Evolutionary conservation across 495 filamentous ascomycete species (phyloP).

Genomic region (Lophiostoma macrostomum): DNA sequence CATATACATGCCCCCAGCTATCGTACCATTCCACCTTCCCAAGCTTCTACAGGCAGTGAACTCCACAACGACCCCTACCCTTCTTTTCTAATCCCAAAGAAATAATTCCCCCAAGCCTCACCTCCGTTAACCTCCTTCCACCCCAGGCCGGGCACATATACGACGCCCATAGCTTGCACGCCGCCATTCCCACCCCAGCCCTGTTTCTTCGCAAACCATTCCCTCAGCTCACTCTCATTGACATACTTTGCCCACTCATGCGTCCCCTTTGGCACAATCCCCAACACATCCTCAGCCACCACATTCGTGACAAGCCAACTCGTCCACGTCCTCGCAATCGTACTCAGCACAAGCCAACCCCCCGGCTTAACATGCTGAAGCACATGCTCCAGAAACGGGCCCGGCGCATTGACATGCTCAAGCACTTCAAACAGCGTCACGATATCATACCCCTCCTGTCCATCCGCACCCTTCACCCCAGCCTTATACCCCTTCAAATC

Average conservation of each 20-base stretch:
- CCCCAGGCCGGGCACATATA: conserved; percentile 86
- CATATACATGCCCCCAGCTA: conserved; percentile 1
- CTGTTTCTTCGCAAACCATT: conserved; percentile 51
- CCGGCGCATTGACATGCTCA: conserved; percentile 77
- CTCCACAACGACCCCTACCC: background rate
- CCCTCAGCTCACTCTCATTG: conserved; percentile 74
- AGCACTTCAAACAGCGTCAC: conserved; percentile 91
- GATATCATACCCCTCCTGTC: conserved; percentile 59
- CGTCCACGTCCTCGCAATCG: conserved; percentile 81
- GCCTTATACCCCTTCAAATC: no score
- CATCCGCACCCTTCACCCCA: no score
- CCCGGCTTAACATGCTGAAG: conserved; percentile 77
- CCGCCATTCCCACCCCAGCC: conserved; percentile 49
- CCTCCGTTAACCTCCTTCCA: conserved; percentile 82
- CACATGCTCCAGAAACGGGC: conserved; percentile 64
- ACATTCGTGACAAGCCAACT: conserved; percentile 90
- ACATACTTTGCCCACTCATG: conserved; percentile 97
- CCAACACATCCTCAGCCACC: conserved; percentile 81
- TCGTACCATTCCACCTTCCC: background rate
- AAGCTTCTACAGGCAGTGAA: no score
- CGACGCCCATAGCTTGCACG: conserved; percentile 68
- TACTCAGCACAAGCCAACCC: conserved; percentile 87
- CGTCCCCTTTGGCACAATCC: conserved; percentile 86
- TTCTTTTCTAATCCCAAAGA: conserved; percentile 77
- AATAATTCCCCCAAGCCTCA: conserved; percentile 93